Base-by-base conservation (phyloP, 148 eudicot genomes). In the Rhododendron williamsianum region DNA sequence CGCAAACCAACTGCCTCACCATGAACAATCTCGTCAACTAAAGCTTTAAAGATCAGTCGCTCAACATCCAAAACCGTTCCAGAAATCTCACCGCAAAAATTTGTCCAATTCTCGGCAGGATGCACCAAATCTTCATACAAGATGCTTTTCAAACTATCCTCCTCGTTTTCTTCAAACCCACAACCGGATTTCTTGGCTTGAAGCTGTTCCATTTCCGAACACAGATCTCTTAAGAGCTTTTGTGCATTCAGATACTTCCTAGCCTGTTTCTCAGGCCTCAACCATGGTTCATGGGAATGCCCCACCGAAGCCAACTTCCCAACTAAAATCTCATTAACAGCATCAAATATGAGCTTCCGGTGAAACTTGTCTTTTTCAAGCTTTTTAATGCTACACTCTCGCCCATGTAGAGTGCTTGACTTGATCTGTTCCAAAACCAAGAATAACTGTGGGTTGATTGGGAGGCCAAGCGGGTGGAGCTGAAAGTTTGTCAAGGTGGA, bases 381-480 rank as follows among this genome's bases (percentile, higher is more conserved):
- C 51, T 82, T 90, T 58, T 87, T 87, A 43, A 85, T 13, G 69
- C 54, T 84, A 41, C 73, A 81, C 78, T 88, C 92, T 69, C 90
- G 89, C 84, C 90, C 92, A 21, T 86, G 84, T 65, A 85, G 80
- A 84, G 89, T 91, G 89, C 92, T 94, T 15, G 94, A 90, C 85
- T 93, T 96, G 5, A 96, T 96, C 83, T 93, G 98, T 88, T 96
- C 98, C 82, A 96, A 87, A 49, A 94, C 97, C 69, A 89, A 91
- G 81, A 93, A 97, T 43, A 94, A 88, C 87, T 92, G 95, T 0
- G 97, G 97, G 85, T 94, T 94, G 90, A 95, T 94, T 13, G 98
- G 95, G 84, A 92, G 88, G 15, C 98, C 98, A 23, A 95, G 92
- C n/a, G 92, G 93, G 89, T 93, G 98, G 74, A 93, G 91, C 86